These are phyloP conservation scores for Colletotrichum caudatum DNA, from an alignment of 2,329 filamentous ascomycete genomes.

Conservation along the genomic window DNA sequence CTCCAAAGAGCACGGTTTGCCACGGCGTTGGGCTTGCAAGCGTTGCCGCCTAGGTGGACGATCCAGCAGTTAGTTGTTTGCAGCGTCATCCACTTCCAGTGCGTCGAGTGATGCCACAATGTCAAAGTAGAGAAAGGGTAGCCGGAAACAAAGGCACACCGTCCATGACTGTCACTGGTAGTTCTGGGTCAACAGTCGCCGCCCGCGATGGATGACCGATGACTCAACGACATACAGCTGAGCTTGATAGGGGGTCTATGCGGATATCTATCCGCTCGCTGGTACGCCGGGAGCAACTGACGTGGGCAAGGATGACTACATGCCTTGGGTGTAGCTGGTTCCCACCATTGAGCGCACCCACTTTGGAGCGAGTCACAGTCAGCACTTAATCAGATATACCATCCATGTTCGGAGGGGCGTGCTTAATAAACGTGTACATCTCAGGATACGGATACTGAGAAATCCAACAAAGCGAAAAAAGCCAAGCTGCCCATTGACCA, in stretches of 20 bases:
- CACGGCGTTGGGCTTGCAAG: neutral
- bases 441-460: neutral
- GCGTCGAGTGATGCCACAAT: neutral
- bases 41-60: neutral
- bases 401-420: neutral
- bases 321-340: neutral
- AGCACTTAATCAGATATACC: constrained; percentile 17
- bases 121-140: neutral
- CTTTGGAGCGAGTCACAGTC: constrained; percentile 10
- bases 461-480: constrained; percentile 8
- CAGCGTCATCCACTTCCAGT: neutral
- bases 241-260: neutral
- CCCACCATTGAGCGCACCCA: neutral
- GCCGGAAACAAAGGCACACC: neutral
- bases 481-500: constrained; percentile 3
- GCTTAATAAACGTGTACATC: too few species aligned
- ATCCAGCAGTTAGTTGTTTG: neutral
- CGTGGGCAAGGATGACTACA: neutral
- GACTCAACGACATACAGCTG: neutral
- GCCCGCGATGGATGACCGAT: constrained; percentile 3
- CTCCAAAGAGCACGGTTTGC: neutral
- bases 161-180: neutral
- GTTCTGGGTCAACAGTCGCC: neutral
- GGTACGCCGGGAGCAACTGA: neutral
- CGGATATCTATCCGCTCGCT: constrained; percentile 8